A percentile compares a stretch with the other conserved stretches of the same genome.
Conservation (phyloP, 2,329 filamentous ascomycete genomes). For the Rhynchosporium secalis region DNA sequence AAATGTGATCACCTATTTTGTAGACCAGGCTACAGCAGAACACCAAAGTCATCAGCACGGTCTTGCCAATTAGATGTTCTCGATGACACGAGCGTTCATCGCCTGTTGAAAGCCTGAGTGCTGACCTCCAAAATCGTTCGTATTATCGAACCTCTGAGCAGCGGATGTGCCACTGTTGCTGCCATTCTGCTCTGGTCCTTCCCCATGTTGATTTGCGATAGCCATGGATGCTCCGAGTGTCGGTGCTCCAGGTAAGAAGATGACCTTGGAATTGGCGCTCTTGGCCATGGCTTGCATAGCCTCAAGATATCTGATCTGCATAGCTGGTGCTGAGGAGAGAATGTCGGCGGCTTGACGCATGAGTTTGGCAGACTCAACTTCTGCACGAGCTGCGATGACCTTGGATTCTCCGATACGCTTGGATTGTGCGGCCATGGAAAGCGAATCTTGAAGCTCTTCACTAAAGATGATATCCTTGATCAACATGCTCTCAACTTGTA, state of each 20-base stretch:
- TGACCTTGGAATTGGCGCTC: conserved; percentile 82
- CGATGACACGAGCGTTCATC: conserved; percentile 77
- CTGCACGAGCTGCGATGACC: conserved; percentile 94
- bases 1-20: conserved; percentile 21
- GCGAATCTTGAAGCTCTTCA: conserved; percentile 89
- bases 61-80: conserved; percentile 68
- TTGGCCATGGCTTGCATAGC: conserved; percentile 99
- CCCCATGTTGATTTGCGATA: conserved; percentile 52
- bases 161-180: conserved; percentile 45
- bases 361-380: conserved; percentile 94
- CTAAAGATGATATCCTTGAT: conserved; percentile 99
- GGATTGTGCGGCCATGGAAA: conserved; percentile 97
- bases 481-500: conserved; percentile 95
- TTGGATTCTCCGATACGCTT: conserved; percentile 99
- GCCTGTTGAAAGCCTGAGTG: conserved; percentile 72
- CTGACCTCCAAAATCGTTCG: conserved; percentile 52
- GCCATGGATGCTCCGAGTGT: conserved; percentile 60
- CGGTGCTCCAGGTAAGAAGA: conserved; percentile 67
- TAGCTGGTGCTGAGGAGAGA: conserved; percentile 84
- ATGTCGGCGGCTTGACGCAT: conserved; percentile 95
- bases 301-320: conserved; percentile 98
- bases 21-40: conserved; percentile 36
- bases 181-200: conserved; percentile 54
- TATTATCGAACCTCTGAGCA: conserved; percentile 40
- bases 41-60: conserved; percentile 26